These are phyloP conservation scores for Colletotrichum orbiculare DNA, from an alignment of 2,329 filamentous ascomycete species.

Conservation along the genomic window DNA sequence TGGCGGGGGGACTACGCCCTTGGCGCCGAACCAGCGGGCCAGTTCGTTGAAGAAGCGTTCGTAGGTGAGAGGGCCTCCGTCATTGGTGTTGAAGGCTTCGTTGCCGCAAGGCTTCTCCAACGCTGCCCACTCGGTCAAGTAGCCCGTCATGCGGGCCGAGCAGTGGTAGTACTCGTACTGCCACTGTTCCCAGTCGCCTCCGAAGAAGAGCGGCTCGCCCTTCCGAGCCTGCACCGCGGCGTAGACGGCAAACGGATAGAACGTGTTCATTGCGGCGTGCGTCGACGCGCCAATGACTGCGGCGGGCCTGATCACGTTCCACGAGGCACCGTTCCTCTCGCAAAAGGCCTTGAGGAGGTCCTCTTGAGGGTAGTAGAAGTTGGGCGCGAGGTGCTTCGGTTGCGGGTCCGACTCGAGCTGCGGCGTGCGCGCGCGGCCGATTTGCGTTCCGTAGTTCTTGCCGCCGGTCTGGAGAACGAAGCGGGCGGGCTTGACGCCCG, in stretches of 20 bases:
- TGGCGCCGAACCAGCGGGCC: slow-evolving; percentile 15
- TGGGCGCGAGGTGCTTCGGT: slow-evolving; percentile 12
- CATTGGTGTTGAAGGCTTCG: slow-evolving; percentile 17
- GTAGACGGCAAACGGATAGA: slow-evolving; percentile 8
- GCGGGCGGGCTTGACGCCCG: background rate
- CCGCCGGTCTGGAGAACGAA: slow-evolving; percentile 30
- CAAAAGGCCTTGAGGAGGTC: slow-evolving; percentile 17
- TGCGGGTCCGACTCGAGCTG: slow-evolving; percentile 16
- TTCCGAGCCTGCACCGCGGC: slow-evolving; percentile 11
- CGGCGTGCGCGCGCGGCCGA: slow-evolving; percentile 9
- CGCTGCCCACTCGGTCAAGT: slow-evolving; percentile 13
- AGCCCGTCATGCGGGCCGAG: slow-evolving; percentile 13
- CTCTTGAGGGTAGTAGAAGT: slow-evolving; percentile 30
- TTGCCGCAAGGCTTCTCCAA: slow-evolving; percentile 8
- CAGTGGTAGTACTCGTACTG: slow-evolving; percentile 12
- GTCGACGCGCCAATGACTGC: slow-evolving; percentile 8
- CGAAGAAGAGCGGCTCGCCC: slow-evolving; percentile 13
- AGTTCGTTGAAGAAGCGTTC: slow-evolving; percentile 12
- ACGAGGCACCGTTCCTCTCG: slow-evolving; percentile 1
- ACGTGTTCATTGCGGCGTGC: slow-evolving; percentile 10
- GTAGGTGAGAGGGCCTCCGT: slow-evolving; percentile 11
- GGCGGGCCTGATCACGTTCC: slow-evolving; percentile 15
- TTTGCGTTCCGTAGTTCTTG: slow-evolving; percentile 31
- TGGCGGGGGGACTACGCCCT: slow-evolving; percentile 2
- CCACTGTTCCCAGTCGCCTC: slow-evolving; percentile 24